Percentiles rank a stretch among this genome's conserved stretches.
These are phyloP conservation scores for Turritis glabra DNA, from an alignment of 345 rosid genomes.

Conservation along the genomic window DNA sequence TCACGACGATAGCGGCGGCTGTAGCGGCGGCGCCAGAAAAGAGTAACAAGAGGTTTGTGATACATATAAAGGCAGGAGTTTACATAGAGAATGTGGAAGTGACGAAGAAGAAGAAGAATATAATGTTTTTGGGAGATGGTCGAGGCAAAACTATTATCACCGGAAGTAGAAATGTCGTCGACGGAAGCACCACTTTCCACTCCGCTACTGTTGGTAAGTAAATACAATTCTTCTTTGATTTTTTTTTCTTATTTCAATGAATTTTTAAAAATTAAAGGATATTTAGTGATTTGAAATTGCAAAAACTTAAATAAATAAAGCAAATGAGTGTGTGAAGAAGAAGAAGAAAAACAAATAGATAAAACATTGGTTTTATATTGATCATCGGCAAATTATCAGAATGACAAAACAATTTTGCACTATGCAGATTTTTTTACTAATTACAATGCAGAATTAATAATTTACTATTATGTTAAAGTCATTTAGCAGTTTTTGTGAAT, in stretches of 20 bases:
- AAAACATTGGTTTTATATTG: too few species aligned
- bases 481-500: too few species aligned
- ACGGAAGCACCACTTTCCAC: conserved; percentile 80
- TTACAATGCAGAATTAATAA: too few species aligned
- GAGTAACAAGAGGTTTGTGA: conserved; percentile 64
- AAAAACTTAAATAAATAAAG: not conserved
- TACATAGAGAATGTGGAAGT: conserved; percentile 83
- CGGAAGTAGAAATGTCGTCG: conserved; percentile 62
- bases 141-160: conserved; percentile 67
- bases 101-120: conserved; percentile 56
- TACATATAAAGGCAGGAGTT: conserved; percentile 71
- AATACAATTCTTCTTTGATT: not conserved
- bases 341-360: not conserved
- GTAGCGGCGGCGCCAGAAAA: conserved; percentile 73
- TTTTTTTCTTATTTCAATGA: not conserved
- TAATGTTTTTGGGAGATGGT: conserved; percentile 89
- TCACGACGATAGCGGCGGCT: conserved; percentile 57
- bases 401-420: too few species aligned
- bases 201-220: conserved; percentile 97
- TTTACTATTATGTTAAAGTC: too few species aligned
- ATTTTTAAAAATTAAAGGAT: not conserved
- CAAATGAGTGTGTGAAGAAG: not conserved
- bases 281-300: not conserved
- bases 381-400: too few species aligned
- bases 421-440: too few species aligned